Conservation (phyloP, 208 protist species). For the Lotmaria passim region DNA sequence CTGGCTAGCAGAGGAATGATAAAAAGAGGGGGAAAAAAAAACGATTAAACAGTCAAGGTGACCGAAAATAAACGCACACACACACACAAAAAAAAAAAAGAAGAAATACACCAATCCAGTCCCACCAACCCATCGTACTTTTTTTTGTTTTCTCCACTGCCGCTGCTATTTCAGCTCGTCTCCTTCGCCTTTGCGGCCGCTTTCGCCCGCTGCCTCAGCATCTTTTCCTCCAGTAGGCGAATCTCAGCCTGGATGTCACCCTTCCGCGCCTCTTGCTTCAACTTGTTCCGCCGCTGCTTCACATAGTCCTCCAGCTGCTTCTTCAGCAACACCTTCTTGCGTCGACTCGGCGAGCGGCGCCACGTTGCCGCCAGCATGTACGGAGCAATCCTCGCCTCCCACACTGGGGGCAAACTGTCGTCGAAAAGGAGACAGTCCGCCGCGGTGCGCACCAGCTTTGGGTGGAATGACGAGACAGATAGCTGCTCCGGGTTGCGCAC, state of each 20-base stretch:
- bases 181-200: slow-evolving; percentile 5
- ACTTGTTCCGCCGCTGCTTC: slow-evolving; percentile 26
- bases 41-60: not conserved
- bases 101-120: not conserved
- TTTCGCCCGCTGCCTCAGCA: slow-evolving; percentile 23
- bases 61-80: not conserved
- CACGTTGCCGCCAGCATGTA: slow-evolving; percentile 77
- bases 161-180: not conserved
- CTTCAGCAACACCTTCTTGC: slow-evolving; percentile 52
- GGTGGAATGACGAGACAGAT: slow-evolving; percentile 64
- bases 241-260: slow-evolving; percentile 34
- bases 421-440: slow-evolving; percentile 84
- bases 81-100: slow-evolving; percentile 5
- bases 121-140: not conserved
- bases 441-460: slow-evolving; percentile 59
- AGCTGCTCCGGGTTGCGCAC: slow-evolving; percentile 89
- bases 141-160: not conserved
- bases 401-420: slow-evolving; percentile 66
- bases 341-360: slow-evolving; percentile 41
- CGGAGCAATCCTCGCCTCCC: slow-evolving; percentile 43
- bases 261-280: slow-evolving; percentile 12
- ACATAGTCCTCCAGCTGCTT: slow-evolving; percentile 30
- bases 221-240: slow-evolving; percentile 31
- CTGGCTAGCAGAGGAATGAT: too few relatives aligned
- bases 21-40: too few relatives aligned